phyloP scores from a whole-genome alignment of 176 grass and related monocot genomes.

The Oryza brachyantha region DNA sequence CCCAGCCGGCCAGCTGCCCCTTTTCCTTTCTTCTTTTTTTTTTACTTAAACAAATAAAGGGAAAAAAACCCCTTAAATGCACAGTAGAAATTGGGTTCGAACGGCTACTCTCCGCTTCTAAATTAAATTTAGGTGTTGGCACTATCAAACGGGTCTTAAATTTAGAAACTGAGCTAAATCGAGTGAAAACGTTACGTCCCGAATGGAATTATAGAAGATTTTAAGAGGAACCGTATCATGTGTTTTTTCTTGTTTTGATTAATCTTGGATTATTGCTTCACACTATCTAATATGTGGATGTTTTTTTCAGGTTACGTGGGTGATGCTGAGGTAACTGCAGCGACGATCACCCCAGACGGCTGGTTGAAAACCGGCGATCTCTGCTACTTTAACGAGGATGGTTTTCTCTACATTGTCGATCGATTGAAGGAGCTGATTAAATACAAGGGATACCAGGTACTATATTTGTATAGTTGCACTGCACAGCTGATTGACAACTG shows the following conservation, averaged over 20 bases:
- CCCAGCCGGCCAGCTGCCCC: no score
- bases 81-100: no score
- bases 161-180: no score
- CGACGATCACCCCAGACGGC: constrained; percentile 44
- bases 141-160: no score
- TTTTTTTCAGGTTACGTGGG: constrained; percentile 51
- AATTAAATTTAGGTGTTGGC: no score
- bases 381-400: constrained; percentile 67
- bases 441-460: constrained; percentile 76
- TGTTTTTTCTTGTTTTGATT: background rate
- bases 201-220: no score
- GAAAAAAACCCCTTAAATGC: no score
- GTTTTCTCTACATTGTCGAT: constrained; percentile 64
- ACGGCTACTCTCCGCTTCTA: no score
- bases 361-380: constrained; percentile 77
- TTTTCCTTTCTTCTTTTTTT: no score
- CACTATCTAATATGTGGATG: background rate
- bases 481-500: background rate
- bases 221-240: no score
- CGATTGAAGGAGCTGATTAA: constrained; percentile 77
- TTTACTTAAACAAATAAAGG: no score
- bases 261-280: background rate
- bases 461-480: background rate
- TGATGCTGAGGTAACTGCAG: constrained; percentile 42
- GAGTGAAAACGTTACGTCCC: no score